These are phyloP conservation scores for Pseudogymnoascus pannorum DNA, from an alignment of 2,329 filamentous ascomycete genomes.

Conservation along the genomic window DNA sequence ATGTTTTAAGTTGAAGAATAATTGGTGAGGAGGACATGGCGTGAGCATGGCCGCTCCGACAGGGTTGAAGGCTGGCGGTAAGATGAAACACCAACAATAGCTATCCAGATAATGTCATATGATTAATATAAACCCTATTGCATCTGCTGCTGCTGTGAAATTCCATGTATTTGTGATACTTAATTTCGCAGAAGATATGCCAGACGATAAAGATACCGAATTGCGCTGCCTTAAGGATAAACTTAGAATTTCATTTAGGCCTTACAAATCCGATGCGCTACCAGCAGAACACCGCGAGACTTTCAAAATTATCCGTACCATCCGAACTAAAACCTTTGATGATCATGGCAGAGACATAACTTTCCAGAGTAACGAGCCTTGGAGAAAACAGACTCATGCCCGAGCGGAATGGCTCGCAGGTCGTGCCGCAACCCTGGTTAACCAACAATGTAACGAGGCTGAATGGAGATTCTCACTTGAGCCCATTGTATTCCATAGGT, in stretches of 20 bases:
- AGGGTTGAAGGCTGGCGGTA: too few species aligned
- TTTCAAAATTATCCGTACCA: background rate
- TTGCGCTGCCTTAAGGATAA: background rate
- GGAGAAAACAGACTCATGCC: background rate
- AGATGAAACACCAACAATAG: too few species aligned
- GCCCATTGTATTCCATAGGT: slow-evolving; percentile 9
- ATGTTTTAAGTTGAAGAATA: background rate
- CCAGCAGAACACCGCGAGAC: background rate
- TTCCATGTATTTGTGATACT: too few species aligned
- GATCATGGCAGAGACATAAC: background rate
- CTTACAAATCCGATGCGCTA: background rate
- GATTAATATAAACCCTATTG: too few species aligned
- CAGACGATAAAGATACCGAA: background rate
- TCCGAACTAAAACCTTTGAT: background rate
- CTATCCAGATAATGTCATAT: too few species aligned
- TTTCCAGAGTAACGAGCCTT: background rate
- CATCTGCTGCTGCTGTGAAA: too few species aligned
- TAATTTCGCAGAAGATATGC: background rate
- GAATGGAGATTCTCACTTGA: background rate
- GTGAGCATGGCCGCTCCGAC: too few species aligned
- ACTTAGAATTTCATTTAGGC: background rate
- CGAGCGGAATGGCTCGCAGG: background rate
- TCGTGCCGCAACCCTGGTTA: background rate
- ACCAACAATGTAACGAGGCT: slow-evolving; percentile 2
- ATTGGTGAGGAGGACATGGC: too few species aligned